Evolutionary conservation across 768 basidiomycete species (phyloP), one percentile per base, ranked within the genome.

Genomic region (Macrolepiota albuminosa): DNA sequence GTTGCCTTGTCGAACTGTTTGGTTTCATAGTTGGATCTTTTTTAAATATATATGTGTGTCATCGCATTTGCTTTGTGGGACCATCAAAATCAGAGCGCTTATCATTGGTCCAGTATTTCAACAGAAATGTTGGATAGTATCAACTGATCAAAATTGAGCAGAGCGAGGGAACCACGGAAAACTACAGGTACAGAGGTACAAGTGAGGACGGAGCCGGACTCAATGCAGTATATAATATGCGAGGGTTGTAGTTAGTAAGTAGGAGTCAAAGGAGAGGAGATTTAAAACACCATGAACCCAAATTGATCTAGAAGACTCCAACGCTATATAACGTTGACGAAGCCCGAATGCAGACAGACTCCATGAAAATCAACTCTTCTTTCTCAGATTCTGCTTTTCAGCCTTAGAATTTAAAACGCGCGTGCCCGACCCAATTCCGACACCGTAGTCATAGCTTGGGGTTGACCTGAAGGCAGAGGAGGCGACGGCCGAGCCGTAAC

Each of bases 291-390:
- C 43, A 24, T 10, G n/a, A 40, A 36, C 2, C 58, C 53, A 16
- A n/a, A 29, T 29, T 40, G 26, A 40, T 54, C 37, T 37, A 31
- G 36, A 47, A 47, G 29, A 29, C 29, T 4, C 29, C 24, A n/a
- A 26, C 5, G 1, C 11, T 6, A 42, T 16, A 42, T 37, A 14
- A 33, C n/a, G n/a, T 43, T 18, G 13, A 53, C 26, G 6, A 46
- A 46, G 39, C 6, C 51, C 14, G 14, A 50, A 31, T 10, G 2
- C 16, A 37, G 46, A 46, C 40, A 29, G n/a, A n/a, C 1, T 11
- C 50, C 42, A 60, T 18, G 55, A 43, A 51, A 59, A 50, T 51
- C 55, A 54, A 5, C 31, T 57, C 51, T 50, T 57, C 40, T 57
- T 39, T 31, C 26, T 43, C 46, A 18, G 18, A 45, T 42, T 29